Evolutionary conservation across 768 basidiomycete genomes (phyloP), one percentile per base, ranked within the genome.

Genomic region (Lyophyllum shimeji): DNA sequence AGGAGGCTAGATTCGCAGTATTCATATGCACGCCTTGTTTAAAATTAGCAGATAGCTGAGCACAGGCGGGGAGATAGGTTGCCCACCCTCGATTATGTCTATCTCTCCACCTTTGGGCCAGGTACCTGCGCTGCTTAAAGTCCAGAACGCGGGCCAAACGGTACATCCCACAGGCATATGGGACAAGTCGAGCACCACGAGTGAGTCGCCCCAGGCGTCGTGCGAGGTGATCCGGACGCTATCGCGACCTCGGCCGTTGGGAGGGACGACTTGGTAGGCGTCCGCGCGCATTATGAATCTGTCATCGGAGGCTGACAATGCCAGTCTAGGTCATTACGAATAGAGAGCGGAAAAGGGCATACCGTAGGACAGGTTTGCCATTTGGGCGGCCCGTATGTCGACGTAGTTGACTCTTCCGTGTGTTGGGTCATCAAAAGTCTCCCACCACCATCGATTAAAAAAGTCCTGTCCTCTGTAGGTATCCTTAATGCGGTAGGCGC

Each of bases 71-170:
- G 33, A 23, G 12, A 17, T 45, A 18, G 17, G 3, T 29, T 17
- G 25, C 56, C 42, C 43, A 78, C 82, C 84, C 69, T 86, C 84
- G 20, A 85, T 76, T 53, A 85, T 79, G 65, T 84, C 83, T 31
- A 84, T 80, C 60, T 85, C 84, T 4, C 84, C 84, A n/a, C 80
- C 81, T 2, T 71, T 42, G 0, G 86, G 85, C 85, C 85, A 87
- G 5, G 79, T 82, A 0, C 81, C 80, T 20, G 60, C 49, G 53
- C 65, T 46, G 58, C 82, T 82, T 55, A 80, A 53, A 33, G 82
- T 80, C 85, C 85, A 86, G 63, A 80, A 85, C 1, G 85, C 84
- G 2, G 85, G 84, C 85, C 85, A 87, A 17, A 82, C 83, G 23
- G 65, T 69, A 53, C 82, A 83, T 23, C 85, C 85, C 52, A 71